These are phyloP conservation scores for Trypanosomatidae sp. DNA, from an alignment of 208 protist genomes.

Conservation along the genomic window DNA sequence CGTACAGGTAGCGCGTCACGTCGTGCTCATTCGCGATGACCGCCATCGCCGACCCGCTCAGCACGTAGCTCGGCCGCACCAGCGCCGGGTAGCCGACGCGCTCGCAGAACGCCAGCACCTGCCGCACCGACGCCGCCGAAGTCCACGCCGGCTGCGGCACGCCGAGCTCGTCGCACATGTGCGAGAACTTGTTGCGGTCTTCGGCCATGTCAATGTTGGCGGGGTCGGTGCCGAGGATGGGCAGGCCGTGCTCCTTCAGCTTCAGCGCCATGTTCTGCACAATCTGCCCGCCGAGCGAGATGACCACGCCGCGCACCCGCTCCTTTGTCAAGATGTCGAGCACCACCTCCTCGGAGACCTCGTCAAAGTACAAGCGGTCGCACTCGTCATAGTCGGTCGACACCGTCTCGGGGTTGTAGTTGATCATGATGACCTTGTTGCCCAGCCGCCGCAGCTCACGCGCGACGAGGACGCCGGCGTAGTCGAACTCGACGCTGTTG, in stretches of 20 bases:
- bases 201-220: slow-evolving; percentile 95
- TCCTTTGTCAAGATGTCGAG: slow-evolving; percentile 95
- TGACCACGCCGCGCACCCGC: slow-evolving; percentile 84
- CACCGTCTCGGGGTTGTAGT: slow-evolving; percentile 99
- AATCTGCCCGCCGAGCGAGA: slow-evolving; percentile 96
- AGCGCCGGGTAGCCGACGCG: slow-evolving; percentile 90
- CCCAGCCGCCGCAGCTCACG: slow-evolving; percentile 89
- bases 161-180: slow-evolving; percentile 87
- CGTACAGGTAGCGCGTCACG: slow-evolving; percentile 87
- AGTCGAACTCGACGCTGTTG: slow-evolving; percentile 96
- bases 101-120: slow-evolving; percentile 87
- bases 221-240: slow-evolving; percentile 93
- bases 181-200: slow-evolving; percentile 93
- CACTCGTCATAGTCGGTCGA: slow-evolving; percentile 96
- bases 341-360: slow-evolving; percentile 94
- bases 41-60: slow-evolving; percentile 95
- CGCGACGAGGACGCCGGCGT: slow-evolving; percentile 93
- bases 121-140: slow-evolving; percentile 78
- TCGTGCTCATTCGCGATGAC: slow-evolving; percentile 90
- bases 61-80: slow-evolving; percentile 95
- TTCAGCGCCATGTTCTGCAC: slow-evolving; percentile 97
- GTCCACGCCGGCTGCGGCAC: slow-evolving; percentile 97
- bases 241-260: slow-evolving; percentile 79
- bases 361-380: slow-evolving; percentile 98
- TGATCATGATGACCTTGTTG: slow-evolving; percentile 95